A percentile compares a stretch with the other conserved stretches of the same genome.
These are phyloP conservation scores for Trametes sanguinea DNA, from an alignment of 768 basidiomycete genomes.

Conservation along the genomic window DNA sequence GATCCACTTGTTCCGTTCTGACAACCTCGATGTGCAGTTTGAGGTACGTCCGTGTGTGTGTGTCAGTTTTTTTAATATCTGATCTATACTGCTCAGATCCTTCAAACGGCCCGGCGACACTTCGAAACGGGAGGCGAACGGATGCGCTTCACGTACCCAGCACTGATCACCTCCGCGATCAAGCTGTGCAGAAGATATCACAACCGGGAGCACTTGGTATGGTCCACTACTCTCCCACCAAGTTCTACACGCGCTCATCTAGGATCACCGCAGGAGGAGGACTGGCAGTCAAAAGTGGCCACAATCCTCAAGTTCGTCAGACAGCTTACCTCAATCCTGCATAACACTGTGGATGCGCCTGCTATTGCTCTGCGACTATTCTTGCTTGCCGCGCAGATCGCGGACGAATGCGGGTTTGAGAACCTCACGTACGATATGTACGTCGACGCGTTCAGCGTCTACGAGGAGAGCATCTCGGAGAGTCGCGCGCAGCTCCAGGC, in stretches of 20 bases:
- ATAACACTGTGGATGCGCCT: constrained; percentile 90
- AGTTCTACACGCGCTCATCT: background rate
- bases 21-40: constrained; percentile 86
- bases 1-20: constrained; percentile 92
- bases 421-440: constrained; percentile 97
- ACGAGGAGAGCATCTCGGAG: constrained; percentile 97
- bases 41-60: constrained; percentile 50
- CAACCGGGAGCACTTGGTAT: constrained; percentile 68
- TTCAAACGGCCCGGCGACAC: constrained; percentile 88
- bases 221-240: constrained; percentile 21
- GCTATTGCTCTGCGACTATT: constrained; percentile 92
- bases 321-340: constrained; percentile 90
- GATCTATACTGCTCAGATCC: constrained; percentile 49
- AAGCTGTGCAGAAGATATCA: constrained; percentile 93
- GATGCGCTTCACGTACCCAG: constrained; percentile 96
- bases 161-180: constrained; percentile 90
- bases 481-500: constrained; percentile 94
- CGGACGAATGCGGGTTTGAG: constrained; percentile 93
- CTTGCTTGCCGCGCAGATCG: constrained; percentile 92
- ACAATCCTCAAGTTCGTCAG: constrained; percentile 92
- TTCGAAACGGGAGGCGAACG: constrained; percentile 92
- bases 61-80: too few relatives aligned
- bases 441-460: constrained; percentile 96
- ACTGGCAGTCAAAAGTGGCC: constrained; percentile 86
- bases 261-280: constrained; percentile 57